Percentiles rank a stretch among this genome's conserved stretches.
Conservation (phyloP, 2,329 filamentous ascomycete genomes). For the Cadophora malorum region DNA sequence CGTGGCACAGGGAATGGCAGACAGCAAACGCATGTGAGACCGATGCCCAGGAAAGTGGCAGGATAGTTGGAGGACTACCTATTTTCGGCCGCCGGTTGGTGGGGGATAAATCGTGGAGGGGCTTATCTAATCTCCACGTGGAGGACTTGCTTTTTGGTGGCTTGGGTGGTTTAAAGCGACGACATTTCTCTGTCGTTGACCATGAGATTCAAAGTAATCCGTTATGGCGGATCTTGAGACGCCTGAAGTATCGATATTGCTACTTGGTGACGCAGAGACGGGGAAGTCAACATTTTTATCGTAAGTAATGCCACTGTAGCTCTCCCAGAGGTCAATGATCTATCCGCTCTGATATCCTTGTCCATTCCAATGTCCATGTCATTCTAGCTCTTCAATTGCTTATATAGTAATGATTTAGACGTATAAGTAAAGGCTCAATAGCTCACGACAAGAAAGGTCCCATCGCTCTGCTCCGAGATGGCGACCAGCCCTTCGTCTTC, state of each 20-base stretch:
- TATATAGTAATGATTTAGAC: constrained; percentile 47
- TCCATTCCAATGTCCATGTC: background rate
- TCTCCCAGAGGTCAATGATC: background rate
- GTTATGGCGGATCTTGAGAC: constrained; percentile 34
- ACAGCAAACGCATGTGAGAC: constrained; percentile 6
- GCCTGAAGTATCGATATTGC: constrained; percentile 57
- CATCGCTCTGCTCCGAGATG: constrained; percentile 61
- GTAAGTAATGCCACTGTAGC: constrained; percentile 49
- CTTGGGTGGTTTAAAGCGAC: background rate
- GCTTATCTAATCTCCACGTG: constrained; percentile 16
- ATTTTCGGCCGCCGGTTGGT: background rate
- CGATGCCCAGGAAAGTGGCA: background rate
- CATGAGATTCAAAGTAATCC: background rate
- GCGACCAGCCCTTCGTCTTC: constrained; percentile 66
- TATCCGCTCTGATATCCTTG: background rate
- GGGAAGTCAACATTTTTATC: constrained; percentile 67
- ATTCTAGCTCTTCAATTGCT: background rate
- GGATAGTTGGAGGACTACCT: background rate
- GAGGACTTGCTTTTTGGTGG: constrained; percentile 7
- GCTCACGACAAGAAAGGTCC: constrained; percentile 50
- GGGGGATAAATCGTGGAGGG: background rate
- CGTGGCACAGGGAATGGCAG: constrained; percentile 12
- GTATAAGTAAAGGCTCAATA: constrained; percentile 55
- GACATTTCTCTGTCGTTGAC: background rate
- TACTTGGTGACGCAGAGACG: constrained; percentile 63